phyloP scores from a whole-genome alignment of 2,329 filamentous ascomycete genomes.

The Aspergillus fructus region DNA sequence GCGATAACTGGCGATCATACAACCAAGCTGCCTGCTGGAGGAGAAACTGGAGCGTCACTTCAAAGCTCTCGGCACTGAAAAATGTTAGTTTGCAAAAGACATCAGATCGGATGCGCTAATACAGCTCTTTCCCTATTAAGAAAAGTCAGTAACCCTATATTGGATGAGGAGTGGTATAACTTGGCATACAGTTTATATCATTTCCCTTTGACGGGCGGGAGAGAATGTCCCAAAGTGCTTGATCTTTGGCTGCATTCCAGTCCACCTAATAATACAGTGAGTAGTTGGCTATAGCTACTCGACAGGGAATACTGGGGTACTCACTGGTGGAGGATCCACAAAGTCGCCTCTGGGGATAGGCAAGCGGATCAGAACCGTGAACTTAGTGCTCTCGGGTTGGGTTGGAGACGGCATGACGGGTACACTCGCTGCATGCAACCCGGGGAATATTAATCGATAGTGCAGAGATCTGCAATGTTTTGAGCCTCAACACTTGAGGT shows the following conservation, averaged over 20 bases:
- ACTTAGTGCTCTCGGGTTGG: slow-evolving; percentile 29
- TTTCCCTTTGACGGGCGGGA: slow-evolving; percentile 75
- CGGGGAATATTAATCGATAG: not conserved
- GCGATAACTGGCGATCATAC: slow-evolving; percentile 84
- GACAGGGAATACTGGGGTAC: slow-evolving; percentile 23
- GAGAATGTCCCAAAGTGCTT: slow-evolving; percentile 84
- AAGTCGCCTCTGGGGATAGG: slow-evolving; percentile 86
- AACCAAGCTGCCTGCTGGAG: slow-evolving; percentile 92
- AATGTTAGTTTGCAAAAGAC: not conserved
- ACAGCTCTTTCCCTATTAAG: slow-evolving; percentile 71
- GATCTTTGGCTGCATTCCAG: slow-evolving; percentile 86
- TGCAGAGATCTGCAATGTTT: not conserved
- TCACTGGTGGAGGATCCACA: slow-evolving; percentile 81
- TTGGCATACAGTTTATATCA: slow-evolving; percentile 74
- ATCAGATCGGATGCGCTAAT: slow-evolving; percentile 23
- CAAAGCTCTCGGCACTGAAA: slow-evolving; percentile 68
- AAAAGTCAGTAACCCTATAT: slow-evolving; percentile 12
- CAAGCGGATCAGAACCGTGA: slow-evolving; percentile 82
- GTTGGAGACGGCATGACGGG: slow-evolving; percentile 12
- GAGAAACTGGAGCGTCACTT: slow-evolving; percentile 83
- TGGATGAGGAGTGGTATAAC: not conserved
- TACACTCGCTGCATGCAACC: not conserved
- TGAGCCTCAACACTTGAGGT: not conserved
- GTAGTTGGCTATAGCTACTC: not conserved
- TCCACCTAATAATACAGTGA: slow-evolving; percentile 60